Percentiles rank a stretch among this genome's conserved stretches.
phyloP scores from a whole-genome alignment of 345 rosid species.

The Dovyalis caffra region DNA sequence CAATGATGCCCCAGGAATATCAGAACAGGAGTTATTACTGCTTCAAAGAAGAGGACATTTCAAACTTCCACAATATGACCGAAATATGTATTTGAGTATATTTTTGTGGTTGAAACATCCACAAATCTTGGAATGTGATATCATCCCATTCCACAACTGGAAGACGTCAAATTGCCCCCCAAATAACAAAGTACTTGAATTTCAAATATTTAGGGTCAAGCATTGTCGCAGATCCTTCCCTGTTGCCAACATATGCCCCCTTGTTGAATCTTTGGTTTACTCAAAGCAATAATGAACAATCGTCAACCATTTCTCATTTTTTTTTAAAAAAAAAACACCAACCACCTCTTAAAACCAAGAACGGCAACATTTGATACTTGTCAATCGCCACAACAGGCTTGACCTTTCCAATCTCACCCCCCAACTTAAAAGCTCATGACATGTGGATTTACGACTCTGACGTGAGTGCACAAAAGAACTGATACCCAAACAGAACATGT shows the following conservation, averaged over 20 bases:
- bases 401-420: neutral
- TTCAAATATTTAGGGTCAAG: neutral
- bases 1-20: constrained; percentile 4
- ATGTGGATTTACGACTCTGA: neutral
- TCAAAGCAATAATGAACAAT: neutral
- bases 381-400: neutral
- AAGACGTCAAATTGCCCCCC: neutral
- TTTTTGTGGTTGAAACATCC: neutral
- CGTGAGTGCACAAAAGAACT: neutral
- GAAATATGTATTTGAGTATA: neutral
- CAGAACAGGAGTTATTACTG: neutral
- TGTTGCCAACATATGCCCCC: neutral
- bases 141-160: neutral
- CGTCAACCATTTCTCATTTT: too few relatives aligned
- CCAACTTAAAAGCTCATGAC: neutral
- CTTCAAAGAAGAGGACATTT: constrained; percentile 10
- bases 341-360: neutral
- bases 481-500: neutral
- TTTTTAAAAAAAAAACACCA: neutral
- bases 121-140: neutral
- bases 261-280: neutral
- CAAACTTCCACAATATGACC: too few relatives aligned
- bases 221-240: neutral
- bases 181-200: neutral
- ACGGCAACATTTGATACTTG: neutral